Conservation (phyloP, 2,329 filamentous ascomycete species). For the Colletotrichum navitas region DNA sequence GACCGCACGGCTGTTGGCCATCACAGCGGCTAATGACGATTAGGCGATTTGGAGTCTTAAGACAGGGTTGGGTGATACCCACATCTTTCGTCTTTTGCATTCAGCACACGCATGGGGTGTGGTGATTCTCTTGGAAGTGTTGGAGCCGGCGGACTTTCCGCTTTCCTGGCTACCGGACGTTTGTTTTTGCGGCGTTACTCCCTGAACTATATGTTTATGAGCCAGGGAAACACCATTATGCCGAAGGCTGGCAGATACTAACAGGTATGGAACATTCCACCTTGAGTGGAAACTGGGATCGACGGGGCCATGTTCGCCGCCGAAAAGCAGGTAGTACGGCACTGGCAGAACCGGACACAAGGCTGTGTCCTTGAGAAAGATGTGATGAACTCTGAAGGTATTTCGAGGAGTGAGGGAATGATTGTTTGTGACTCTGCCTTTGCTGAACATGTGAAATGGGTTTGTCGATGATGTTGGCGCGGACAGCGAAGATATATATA, state of each 20-base stretch:
- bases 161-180: constrained; percentile 43
- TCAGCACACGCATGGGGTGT: constrained; percentile 78
- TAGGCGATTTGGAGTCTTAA: constrained; percentile 42
- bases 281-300: constrained; percentile 40
- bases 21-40: constrained; percentile 72
- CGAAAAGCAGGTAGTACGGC: not conserved
- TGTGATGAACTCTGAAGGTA: not conserved
- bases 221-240: not conserved
- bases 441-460: not conserved
- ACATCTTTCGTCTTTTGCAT: constrained; percentile 84
- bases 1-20: constrained; percentile 83
- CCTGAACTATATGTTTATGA: constrained; percentile 36
- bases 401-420: not conserved
- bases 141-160: constrained; percentile 55
- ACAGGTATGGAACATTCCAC: constrained; percentile 44
- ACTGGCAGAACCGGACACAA: not conserved
- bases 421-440: not conserved
- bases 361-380: not conserved
- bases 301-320: constrained; percentile 39
- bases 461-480: not conserved
- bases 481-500: constrained; percentile 30
- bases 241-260: constrained; percentile 8
- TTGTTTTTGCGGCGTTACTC: constrained; percentile 43
- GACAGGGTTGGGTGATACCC: constrained; percentile 43
- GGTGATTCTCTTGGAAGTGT: constrained; percentile 63